These are phyloP conservation scores for Quillaja saponaria DNA, from an alignment of 306 rosid genomes.

Conservation along the genomic window DNA sequence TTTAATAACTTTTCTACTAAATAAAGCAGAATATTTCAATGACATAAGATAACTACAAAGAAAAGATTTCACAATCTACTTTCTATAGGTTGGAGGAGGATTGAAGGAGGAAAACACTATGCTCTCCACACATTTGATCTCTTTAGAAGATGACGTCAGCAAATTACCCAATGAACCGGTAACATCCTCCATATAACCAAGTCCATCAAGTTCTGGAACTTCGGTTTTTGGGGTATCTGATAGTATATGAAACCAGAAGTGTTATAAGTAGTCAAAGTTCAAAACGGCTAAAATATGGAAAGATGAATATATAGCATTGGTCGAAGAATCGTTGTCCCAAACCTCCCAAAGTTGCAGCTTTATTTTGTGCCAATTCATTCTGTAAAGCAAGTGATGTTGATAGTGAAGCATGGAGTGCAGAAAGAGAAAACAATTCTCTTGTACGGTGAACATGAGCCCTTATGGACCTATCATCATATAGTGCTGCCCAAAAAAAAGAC, in stretches of 20 bases:
- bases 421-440: slow-evolving; percentile 87
- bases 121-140: slow-evolving; percentile 82
- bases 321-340: slow-evolving; percentile 27
- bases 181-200: slow-evolving; percentile 93
- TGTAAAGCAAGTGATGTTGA: slow-evolving; percentile 97
- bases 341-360: slow-evolving; percentile 76
- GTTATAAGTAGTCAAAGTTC: slow-evolving; percentile 1
- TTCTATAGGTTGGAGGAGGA: slow-evolving; percentile 96
- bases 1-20: slow-evolving; percentile 12
- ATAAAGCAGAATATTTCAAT: slow-evolving; percentile 4
- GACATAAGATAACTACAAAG: slow-evolving; percentile 20
- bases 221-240: slow-evolving; percentile 62
- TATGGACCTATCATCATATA: slow-evolving; percentile 96
- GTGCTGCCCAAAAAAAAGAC: slow-evolving; percentile 60
- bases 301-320: not conserved
- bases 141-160: slow-evolving; percentile 65
- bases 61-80: slow-evolving; percentile 42
- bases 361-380: slow-evolving; percentile 69
- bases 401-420: slow-evolving; percentile 82
- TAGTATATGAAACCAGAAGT: slow-evolving; percentile 35
- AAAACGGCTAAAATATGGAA: slow-evolving; percentile 18
- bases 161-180: slow-evolving; percentile 85
- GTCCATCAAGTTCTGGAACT: slow-evolving; percentile 83
- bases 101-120: slow-evolving; percentile 92
- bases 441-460: slow-evolving; percentile 98